phyloP scores from a whole-genome alignment of 139 green algal genomes.

The Asterochloris sp. region DNA sequence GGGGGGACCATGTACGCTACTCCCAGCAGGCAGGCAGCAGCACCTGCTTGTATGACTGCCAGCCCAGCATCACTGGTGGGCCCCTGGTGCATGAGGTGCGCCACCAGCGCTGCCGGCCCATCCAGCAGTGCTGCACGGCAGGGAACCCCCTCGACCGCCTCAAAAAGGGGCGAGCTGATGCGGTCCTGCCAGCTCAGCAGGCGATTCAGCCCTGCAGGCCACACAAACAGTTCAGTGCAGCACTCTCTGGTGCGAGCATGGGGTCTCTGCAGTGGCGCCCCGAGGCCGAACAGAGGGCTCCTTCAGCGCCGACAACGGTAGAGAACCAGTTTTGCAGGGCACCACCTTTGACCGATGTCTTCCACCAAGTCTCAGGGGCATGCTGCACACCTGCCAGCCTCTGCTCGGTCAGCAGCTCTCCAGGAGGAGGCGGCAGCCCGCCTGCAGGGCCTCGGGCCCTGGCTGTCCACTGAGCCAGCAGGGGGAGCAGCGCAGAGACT shows the following conservation, averaged over 20 bases:
- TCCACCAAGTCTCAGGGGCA: background rate
- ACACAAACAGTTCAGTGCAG: background rate
- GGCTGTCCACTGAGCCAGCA: constrained; percentile 12
- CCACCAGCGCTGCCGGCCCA: constrained; percentile 44
- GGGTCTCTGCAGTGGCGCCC: no score
- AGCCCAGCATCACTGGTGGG: constrained; percentile 30
- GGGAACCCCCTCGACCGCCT: constrained; percentile 44
- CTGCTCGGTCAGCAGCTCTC: constrained; percentile 36
- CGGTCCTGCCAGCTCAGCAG: background rate
- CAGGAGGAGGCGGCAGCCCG: constrained; percentile 27
- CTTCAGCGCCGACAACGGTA: no score
- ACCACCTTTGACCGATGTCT: background rate
- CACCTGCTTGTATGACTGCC: constrained; percentile 17
- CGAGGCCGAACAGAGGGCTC: no score
- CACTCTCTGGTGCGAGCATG: background rate
- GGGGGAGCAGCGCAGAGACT: constrained; percentile 9
- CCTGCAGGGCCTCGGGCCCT: background rate
- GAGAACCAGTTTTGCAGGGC: background rate
- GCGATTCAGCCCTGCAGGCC: background rate
- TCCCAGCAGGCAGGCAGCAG: no score
- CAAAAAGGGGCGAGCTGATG: constrained; percentile 17
- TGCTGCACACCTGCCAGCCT: background rate
- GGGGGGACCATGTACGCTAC: no score
- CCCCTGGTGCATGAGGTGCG: constrained; percentile 43
- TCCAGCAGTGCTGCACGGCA: constrained; percentile 47